Evolutionary conservation across 805 yeast genomes (phyloP).

Genomic region (Nakazawaea wyomingensis): DNA sequence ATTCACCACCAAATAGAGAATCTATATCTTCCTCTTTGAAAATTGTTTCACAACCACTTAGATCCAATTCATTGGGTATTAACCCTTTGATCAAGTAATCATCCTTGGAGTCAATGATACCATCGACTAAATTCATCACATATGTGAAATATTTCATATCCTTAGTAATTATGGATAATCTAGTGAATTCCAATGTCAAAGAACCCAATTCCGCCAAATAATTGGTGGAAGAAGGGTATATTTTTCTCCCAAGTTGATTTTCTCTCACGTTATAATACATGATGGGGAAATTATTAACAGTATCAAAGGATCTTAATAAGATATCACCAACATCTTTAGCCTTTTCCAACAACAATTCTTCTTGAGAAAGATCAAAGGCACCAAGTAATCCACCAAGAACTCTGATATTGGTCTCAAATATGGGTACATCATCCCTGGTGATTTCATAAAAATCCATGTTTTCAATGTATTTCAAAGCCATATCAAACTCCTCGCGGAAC

Average conservation of each 20-base stretch:
- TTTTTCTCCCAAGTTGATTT: conserved; percentile 16
- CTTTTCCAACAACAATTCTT: conserved; percentile 28
- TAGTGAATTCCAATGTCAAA: conserved; percentile 45
- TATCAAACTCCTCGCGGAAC: conserved; percentile 49
- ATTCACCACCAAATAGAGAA: not conserved
- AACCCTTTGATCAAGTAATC: conserved; percentile 35
- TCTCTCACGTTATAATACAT: conserved; percentile 38
- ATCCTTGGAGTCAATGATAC: conserved; percentile 21
- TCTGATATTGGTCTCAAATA: conserved; percentile 81
- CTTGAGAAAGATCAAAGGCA: conserved; percentile 46
- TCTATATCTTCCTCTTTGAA: conserved; percentile 6
- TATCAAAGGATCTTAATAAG: conserved; percentile 50
- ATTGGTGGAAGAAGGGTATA: conserved; percentile 30
- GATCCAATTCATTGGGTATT: conserved; percentile 39
- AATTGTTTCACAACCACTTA: conserved; percentile 40
- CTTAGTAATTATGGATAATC: conserved; percentile 45
- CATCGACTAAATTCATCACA: conserved; percentile 17
- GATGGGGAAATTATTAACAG: conserved; percentile 52
- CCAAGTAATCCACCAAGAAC: conserved; percentile 78
- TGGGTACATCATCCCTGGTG: conserved; percentile 66
- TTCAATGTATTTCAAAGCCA: conserved; percentile 34
- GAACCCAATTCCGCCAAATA: conserved; percentile 45
- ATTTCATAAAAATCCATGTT: conserved; percentile 43
- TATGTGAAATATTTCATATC: conserved; percentile 46
- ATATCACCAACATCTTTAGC: conserved; percentile 45